Conservation (phyloP, 2,329 filamentous ascomycete species). For the Alternaria solani region DNA sequence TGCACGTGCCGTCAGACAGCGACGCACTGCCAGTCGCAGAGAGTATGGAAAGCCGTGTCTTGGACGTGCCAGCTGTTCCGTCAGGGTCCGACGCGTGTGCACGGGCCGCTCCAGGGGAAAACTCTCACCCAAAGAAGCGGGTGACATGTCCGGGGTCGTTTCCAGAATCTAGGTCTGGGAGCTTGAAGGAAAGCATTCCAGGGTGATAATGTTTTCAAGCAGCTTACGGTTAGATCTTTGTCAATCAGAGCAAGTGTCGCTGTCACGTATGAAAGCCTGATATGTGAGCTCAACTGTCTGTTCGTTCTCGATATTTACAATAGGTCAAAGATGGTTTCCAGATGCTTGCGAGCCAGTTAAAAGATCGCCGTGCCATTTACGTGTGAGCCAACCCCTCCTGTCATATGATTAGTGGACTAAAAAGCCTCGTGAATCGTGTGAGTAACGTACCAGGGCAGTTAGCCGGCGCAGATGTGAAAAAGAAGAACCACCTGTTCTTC, state of each 20-base stretch:
- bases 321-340: not conserved
- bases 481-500: conserved; percentile 66
- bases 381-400: conserved; percentile 54
- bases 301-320: not conserved
- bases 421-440: not conserved
- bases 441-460: conserved; percentile 62
- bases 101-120: not conserved
- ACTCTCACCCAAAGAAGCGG: not conserved
- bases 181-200: not conserved
- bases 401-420: conserved; percentile 9
- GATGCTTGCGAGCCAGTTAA: conserved; percentile 1
- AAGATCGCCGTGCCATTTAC: conserved; percentile 55
- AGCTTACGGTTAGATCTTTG: too few relatives aligned
- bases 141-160: not conserved
- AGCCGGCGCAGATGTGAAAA: conserved; percentile 67
- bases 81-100: not conserved
- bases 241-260: not conserved
- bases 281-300: not conserved
- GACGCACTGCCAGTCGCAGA: not conserved
- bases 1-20: not conserved
- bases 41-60: not conserved
- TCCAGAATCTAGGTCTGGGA: not conserved
- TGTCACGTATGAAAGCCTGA: not conserved
- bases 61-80: not conserved
- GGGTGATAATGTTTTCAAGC: not conserved